Evolutionary conservation across 257 asterid genomes (phyloP).

Genomic region (Plantago ovata): DNA sequence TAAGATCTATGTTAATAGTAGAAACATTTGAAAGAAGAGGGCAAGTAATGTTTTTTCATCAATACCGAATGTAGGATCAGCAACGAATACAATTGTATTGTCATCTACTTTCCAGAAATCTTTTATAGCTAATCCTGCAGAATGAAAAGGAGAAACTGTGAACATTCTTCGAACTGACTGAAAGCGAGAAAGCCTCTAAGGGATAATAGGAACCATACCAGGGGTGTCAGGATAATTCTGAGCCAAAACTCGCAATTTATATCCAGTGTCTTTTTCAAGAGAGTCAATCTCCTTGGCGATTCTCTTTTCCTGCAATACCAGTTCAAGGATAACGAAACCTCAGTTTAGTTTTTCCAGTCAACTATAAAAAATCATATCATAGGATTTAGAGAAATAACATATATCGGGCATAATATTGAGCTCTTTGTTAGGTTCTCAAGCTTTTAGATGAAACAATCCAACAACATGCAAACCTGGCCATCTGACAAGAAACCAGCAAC

Average conservation of each 20-base stretch:
- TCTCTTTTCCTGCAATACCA: slow-evolving; percentile 63
- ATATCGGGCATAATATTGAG: background rate
- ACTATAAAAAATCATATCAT: background rate
- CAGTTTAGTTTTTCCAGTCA: background rate
- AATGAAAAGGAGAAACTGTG: slow-evolving; percentile 4
- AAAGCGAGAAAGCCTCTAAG: background rate
- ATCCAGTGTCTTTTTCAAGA: slow-evolving; percentile 86
- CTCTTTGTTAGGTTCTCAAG: background rate
- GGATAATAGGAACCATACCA: slow-evolving; percentile 33
- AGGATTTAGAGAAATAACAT: background rate
- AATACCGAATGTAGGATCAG: slow-evolving; percentile 93
- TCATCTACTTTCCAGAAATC: slow-evolving; percentile 95
- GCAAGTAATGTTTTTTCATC: background rate
- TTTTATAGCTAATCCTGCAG: slow-evolving; percentile 75
- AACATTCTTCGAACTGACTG: background rate
- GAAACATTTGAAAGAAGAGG: background rate
- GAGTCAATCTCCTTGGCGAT: slow-evolving; percentile 62
- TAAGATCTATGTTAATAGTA: slow-evolving; percentile 2
- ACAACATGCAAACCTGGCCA: slow-evolving; percentile 65
- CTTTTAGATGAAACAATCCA: background rate
- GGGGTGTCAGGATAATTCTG: slow-evolving; percentile 98
- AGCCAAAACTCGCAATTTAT: slow-evolving; percentile 76
- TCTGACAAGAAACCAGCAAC: slow-evolving; percentile 96
- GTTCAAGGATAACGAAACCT: slow-evolving; percentile 10
- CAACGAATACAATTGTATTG: slow-evolving; percentile 79